Evolutionary conservation across 768 basidiomycete species (phyloP), one percentile per base, ranked within the genome.

Genomic region (Termitomyces titanicus): DNA sequence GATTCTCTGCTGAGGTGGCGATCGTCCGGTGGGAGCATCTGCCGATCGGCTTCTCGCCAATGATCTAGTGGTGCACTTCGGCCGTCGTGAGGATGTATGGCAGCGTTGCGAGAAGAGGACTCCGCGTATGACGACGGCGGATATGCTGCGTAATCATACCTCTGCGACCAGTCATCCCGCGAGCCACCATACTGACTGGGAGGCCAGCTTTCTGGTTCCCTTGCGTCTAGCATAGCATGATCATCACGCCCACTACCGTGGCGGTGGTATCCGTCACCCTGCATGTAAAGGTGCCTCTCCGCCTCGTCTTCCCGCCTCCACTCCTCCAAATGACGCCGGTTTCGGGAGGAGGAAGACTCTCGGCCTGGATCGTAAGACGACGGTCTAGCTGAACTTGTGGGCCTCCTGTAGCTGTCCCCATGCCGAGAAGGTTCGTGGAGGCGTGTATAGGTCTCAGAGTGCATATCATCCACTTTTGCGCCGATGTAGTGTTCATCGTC

Each of bases 271-370:
- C 67, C 66, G 58, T 84, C 83, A 61, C 79, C 69, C 43, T 53
- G 34, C 33, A 56, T 25, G 43, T 61, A 69, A 61, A 71, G 63
- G 63, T 79, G 79, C 56, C 77, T 75, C 60, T 80, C 79, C 51
- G 77, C 75, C 63, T 67, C 67, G 38, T 80, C 78, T 54, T 70
- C 67, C 55, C 74, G 71, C 55, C 77, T 77, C 82, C 85, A 84
- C 22, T 61, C 61, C 60, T 77, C 78, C 56, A 78, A 72, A 38
- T 78, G 78, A 62, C 74, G 81, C 63, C 73, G 79, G 63, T 71
- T 75, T 64, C 81, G 78, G 61, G 83, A 81, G 17, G 80, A 72
- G 51, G 79, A 72, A 11, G 75, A 70, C 50, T 85, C 84, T 63
- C 81, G 77, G 64, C 67, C 79, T 59, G 71, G 68, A 57, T 76